These are phyloP conservation scores for Gyrodon lividus DNA, from an alignment of 768 basidiomycete species.

Conservation along the genomic window DNA sequence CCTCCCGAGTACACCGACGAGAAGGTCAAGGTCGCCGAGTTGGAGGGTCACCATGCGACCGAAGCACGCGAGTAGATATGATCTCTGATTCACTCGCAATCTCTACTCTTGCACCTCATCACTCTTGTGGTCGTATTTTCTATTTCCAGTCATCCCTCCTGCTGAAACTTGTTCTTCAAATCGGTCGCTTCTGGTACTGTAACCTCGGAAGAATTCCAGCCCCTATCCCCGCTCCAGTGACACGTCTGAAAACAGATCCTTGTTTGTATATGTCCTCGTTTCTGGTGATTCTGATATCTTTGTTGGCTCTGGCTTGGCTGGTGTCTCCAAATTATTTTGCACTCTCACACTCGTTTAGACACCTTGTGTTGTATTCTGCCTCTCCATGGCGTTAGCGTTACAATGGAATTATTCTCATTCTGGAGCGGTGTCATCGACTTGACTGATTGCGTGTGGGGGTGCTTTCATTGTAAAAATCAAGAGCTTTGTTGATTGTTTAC, in stretches of 20 bases:
- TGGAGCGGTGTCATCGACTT: too few relatives aligned
- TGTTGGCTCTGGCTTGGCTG: constrained; percentile 5
- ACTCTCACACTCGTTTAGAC: constrained; percentile 21
- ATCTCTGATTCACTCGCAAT: background rate
- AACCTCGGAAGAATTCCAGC: background rate
- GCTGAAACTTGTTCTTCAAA: too few relatives aligned
- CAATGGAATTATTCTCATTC: background rate
- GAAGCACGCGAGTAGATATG: constrained; percentile 18
- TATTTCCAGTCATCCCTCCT: background rate
- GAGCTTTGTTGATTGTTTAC: too few relatives aligned
- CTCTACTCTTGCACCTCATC: background rate
- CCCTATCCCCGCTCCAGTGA: constrained; percentile 3
- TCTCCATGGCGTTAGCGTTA: constrained; percentile 1
- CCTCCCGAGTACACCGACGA: constrained; percentile 64
- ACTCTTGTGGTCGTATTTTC: background rate
- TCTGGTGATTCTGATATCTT: constrained; percentile 3
- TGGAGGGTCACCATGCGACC: constrained; percentile 8
- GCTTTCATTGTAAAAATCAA: too few relatives aligned
- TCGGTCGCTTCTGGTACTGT: too few relatives aligned
- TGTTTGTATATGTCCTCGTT: constrained; percentile 4
- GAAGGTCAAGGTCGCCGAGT: constrained; percentile 37
- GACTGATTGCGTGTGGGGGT: too few relatives aligned
- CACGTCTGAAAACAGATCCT: constrained; percentile 1
- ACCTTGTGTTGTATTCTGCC: constrained; percentile 16
- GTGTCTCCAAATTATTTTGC: constrained; percentile 3